Percentiles rank a stretch among this genome's conserved stretches.
phyloP scores from a whole-genome alignment of 129 eudicot species.

The Flaveria linearis region DNA sequence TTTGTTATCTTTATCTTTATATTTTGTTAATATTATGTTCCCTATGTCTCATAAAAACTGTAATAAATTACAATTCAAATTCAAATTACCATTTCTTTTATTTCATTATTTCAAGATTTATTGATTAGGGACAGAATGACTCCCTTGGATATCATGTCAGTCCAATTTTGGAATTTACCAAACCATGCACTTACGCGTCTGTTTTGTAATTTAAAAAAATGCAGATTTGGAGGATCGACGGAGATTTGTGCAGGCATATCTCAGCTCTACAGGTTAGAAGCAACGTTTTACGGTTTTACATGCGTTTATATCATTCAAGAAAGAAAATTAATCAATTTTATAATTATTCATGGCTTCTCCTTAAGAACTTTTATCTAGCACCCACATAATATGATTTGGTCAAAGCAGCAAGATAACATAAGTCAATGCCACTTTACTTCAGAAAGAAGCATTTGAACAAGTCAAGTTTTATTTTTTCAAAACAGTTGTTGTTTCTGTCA shows the following conservation, averaged over 20 bases:
- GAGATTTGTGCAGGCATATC: conserved; percentile 62
- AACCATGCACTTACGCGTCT: background rate
- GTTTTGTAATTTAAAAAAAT: background rate
- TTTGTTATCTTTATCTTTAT: background rate
- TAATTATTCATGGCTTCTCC: background rate
- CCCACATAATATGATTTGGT: background rate
- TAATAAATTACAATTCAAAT: background rate
- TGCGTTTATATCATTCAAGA: background rate
- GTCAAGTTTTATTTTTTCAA: background rate
- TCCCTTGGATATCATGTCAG: background rate
- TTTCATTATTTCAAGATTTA: background rate
- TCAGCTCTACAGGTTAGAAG: conserved; percentile 66
- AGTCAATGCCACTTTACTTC: background rate
- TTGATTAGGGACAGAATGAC: background rate
- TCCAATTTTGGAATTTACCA: background rate
- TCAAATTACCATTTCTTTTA: background rate
- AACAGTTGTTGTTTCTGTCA: background rate
- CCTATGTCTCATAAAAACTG: background rate
- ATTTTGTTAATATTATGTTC: background rate
- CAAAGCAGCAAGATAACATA: background rate
- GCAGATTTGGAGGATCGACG: conserved; percentile 72
- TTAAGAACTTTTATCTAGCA: background rate
- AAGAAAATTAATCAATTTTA: background rate
- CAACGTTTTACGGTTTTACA: background rate
- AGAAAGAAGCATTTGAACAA: conserved; percentile 23